Evolutionary conservation across 1,284 basidiomycete genomes (phyloP).

Genomic region (Naganishia cerealis): DNA sequence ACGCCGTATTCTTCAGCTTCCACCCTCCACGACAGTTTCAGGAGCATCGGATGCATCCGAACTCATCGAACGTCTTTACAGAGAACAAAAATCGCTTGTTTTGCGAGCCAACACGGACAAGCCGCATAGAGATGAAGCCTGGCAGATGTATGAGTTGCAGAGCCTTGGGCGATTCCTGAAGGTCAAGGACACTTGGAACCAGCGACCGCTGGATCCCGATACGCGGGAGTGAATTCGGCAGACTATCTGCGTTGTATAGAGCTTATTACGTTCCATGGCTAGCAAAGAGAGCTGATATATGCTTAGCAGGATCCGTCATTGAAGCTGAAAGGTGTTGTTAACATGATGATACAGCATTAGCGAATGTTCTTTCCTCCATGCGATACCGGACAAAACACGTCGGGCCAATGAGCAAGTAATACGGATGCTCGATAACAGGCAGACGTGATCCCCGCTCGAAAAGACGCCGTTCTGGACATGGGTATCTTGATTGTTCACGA

Average conservation of each 20-base stretch:
- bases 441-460: too few relatives aligned
- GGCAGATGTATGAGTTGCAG: slow-evolving; percentile 24
- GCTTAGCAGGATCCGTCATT: not conserved
- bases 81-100: not conserved
- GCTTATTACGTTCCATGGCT: not conserved
- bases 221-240: not conserved
- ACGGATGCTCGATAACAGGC: too few relatives aligned
- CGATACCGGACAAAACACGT: too few relatives aligned
- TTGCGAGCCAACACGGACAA: not conserved
- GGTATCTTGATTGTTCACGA: too few relatives aligned
- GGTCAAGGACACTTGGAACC: not conserved
- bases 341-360: too few relatives aligned
- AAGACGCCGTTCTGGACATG: too few relatives aligned
- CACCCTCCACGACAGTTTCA: not conserved
- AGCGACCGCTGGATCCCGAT: too few relatives aligned
- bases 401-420: too few relatives aligned
- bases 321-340: too few relatives aligned
- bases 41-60: not conserved
- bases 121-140: not conserved
- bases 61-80: slow-evolving; percentile 5
- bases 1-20: slow-evolving; percentile 8
- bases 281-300: not conserved
- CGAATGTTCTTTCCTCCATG: too few relatives aligned
- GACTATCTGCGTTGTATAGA: not conserved
- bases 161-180: slow-evolving; percentile 13